Base-by-base conservation (phyloP, 805 yeast species). In the Kodamaea nitidulidarum region DNA sequence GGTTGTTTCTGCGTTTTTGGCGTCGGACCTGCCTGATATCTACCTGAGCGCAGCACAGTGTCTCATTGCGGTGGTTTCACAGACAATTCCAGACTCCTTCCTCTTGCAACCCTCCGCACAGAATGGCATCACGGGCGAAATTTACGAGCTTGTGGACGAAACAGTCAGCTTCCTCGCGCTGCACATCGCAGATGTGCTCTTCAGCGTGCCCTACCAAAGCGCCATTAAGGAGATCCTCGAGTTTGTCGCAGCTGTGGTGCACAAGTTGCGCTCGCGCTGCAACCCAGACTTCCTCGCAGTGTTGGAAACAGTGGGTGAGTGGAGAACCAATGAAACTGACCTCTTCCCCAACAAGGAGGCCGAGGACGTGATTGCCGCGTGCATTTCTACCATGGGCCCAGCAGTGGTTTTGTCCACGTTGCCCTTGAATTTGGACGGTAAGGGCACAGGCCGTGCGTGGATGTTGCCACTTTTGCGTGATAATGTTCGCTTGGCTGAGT, bases 371-470 rank as follows among this genome's bases (percentile, higher is more conserved):
- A 75, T 93, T 45, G 80, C 87, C 12, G 76, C 88, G 24, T 88
- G 95, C 1, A 79, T 93, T 40, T 59, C 84, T 2, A 76, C 83
- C 4, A 61, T 90, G 58, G 98, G 98, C 2, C 96, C 98, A 7
- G 95, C 84, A 50, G 77, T 71, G 9, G 93, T 93, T 2, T 65
- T 91, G 44, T 61, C 76, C 33, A 67, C 75, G 4, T 70, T 93
- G 24, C 98, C 99, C 5, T 69, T 93, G 54, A 88, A 91, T 55
- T 70, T 93, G 51, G 6, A 37, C 20, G 35, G 35, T 3, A 29
- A 34, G 21, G 58, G 65, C 15, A 74, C 81, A n/a, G 97, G 97
- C 33, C 78, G 98, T 57, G 97, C 97, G 33, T 93, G 98, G 97
- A 56, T 93, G 51, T 73, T 93, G 47, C 98, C 98, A 8, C 58